A percentile compares a stretch with the other conserved stretches of the same genome.
Conservation (phyloP, 345 rosid genomes). For the Lagerstroemia speciosa region DNA sequence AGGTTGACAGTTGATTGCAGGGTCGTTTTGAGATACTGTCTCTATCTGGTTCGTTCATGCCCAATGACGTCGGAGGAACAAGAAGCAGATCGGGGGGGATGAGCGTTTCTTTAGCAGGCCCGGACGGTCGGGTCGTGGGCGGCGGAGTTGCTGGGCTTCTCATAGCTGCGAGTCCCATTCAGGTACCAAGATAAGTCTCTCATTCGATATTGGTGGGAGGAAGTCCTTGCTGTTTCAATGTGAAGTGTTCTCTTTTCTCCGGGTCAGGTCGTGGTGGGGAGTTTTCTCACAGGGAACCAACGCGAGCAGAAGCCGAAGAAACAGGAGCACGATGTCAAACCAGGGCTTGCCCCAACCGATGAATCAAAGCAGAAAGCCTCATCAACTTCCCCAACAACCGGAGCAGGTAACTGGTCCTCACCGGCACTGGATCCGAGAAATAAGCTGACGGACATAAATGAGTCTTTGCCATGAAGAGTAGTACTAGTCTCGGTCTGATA, state of each 20-base stretch:
- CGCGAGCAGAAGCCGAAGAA: slow-evolving; percentile 71
- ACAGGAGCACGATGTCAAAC: slow-evolving; percentile 39
- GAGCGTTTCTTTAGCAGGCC: slow-evolving; percentile 87
- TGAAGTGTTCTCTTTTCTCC: neutral
- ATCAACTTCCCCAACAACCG: slow-evolving; percentile 23
- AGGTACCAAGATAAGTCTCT: slow-evolving; percentile 31
- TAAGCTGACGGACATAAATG: slow-evolving; percentile 63
- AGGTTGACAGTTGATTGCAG: slow-evolving; percentile 20
- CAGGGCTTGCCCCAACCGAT: slow-evolving; percentile 24
- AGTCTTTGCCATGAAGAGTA: slow-evolving; percentile 38
- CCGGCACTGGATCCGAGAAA: slow-evolving; percentile 43
- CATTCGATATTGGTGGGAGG: neutral
- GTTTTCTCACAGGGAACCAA: slow-evolving; percentile 63
- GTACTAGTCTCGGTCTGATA: neutral
- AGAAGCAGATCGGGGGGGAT: slow-evolving; percentile 92
- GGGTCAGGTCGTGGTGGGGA: slow-evolving; percentile 79
- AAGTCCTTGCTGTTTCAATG: neutral
- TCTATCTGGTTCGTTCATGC: slow-evolving; percentile 85
- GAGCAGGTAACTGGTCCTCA: slow-evolving; percentile 50
- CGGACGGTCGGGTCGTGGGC: slow-evolving; percentile 92
- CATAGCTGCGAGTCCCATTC: slow-evolving; percentile 83
- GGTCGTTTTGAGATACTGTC: slow-evolving; percentile 95
- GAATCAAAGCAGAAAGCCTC: slow-evolving; percentile 29
- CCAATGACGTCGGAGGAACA: slow-evolving; percentile 72
- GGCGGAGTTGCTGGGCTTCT: slow-evolving; percentile 91